Percentiles rank a stretch among this genome's conserved stretches.
Evolutionary conservation across 2,329 filamentous ascomycete species (phyloP).

Genomic region (Penicillium sp.): DNA sequence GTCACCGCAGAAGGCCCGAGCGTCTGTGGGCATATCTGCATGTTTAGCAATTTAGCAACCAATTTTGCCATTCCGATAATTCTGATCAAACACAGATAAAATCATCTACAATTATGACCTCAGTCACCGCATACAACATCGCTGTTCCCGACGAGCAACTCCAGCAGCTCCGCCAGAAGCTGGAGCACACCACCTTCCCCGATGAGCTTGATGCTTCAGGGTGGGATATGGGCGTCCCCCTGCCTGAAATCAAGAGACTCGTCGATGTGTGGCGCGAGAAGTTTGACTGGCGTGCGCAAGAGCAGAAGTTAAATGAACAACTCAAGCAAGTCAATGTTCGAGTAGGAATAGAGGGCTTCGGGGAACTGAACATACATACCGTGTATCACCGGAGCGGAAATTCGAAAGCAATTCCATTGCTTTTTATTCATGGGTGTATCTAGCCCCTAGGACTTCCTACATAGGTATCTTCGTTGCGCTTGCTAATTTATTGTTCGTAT

Average conservation of each 20-base stretch:
- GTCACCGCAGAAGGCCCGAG: slow-evolving; percentile 1
- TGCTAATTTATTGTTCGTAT: not conserved
- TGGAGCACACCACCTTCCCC: slow-evolving; percentile 54
- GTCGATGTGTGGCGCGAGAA: slow-evolving; percentile 55
- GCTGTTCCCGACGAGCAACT: slow-evolving; percentile 53
- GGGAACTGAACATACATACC: slow-evolving; percentile 61
- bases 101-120: slow-evolving; percentile 6
- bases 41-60: no score
- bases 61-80: not conserved
- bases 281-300: slow-evolving; percentile 62
- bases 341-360: slow-evolving; percentile 59
- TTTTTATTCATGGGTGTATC: slow-evolving; percentile 65
- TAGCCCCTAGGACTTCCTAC: not conserved
- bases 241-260: slow-evolving; percentile 56
- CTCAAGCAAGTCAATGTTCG: slow-evolving; percentile 58
- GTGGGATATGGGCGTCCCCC: slow-evolving; percentile 60
- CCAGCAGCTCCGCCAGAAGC: slow-evolving; percentile 55
- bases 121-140: slow-evolving; percentile 47
- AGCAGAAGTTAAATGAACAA: slow-evolving; percentile 56
- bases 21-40: not conserved
- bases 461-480: slow-evolving; percentile 8
- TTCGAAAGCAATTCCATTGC: slow-evolving; percentile 58
- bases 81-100: not conserved
- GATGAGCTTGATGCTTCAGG: slow-evolving; percentile 53
- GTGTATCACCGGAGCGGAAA: slow-evolving; percentile 56